phyloP scores from a whole-genome alignment of 2,329 filamentous ascomycete genomes.

The Cladosporium sp. region DNA sequence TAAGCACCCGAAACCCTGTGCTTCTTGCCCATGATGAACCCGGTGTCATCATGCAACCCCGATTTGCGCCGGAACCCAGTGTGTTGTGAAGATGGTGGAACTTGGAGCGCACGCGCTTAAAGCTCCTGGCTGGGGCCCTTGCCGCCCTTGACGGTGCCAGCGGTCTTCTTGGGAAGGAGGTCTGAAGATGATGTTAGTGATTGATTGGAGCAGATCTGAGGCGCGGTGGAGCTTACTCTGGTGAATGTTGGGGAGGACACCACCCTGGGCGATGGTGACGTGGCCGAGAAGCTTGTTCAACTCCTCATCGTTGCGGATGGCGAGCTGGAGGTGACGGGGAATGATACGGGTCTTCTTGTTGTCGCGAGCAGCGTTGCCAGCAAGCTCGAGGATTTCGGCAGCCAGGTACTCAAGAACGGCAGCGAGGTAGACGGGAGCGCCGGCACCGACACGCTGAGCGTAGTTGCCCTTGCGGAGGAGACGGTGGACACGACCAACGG shows the following conservation, averaged over 20 bases:
- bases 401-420: slow-evolving; percentile 98
- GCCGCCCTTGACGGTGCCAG: slow-evolving; percentile 66
- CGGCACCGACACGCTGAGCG: slow-evolving; percentile 98
- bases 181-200: slow-evolving; percentile 60
- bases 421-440: slow-evolving; percentile 92
- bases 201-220: slow-evolving; percentile 8
- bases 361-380: slow-evolving; percentile 96
- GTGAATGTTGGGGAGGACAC: slow-evolving; percentile 96
- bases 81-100: slow-evolving; percentile 15
- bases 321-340: slow-evolving; percentile 95
- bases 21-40: slow-evolving; percentile 31
- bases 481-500: slow-evolving; percentile 98
- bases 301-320: slow-evolving; percentile 99
- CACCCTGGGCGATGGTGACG: slow-evolving; percentile 95
- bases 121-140: slow-evolving; percentile 90
- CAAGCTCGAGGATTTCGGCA: slow-evolving; percentile 97
- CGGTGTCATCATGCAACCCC: slow-evolving; percentile 38
- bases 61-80: slow-evolving; percentile 34
- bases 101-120: slow-evolving; percentile 54
- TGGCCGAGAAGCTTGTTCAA: slow-evolving; percentile 97
- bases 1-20: slow-evolving; percentile 21
- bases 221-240: slow-evolving; percentile 68
- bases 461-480: slow-evolving; percentile 99
- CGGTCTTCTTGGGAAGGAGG: slow-evolving; percentile 98
- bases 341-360: slow-evolving; percentile 99